phyloP scores from a whole-genome alignment of 73 alveolate genomes.

The Stentor roeselii region DNA sequence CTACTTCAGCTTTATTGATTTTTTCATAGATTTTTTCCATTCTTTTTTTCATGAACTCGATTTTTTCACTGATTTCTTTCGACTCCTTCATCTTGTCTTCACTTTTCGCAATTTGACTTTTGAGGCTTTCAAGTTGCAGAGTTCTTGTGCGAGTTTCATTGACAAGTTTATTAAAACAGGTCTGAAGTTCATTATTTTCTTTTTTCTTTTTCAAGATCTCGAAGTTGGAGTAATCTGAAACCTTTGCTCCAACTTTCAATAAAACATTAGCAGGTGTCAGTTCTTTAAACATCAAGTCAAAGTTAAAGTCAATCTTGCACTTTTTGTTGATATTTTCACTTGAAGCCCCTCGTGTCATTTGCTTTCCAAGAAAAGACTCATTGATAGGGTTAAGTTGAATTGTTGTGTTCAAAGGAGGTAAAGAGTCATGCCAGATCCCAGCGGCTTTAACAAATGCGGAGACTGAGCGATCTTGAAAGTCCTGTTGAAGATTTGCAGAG shows the following conservation, averaged over 20 bases:
- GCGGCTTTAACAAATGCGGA: slow-evolving; percentile 4
- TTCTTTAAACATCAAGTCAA: slow-evolving; percentile 19
- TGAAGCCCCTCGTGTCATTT: neutral
- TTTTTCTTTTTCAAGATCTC: slow-evolving; percentile 11
- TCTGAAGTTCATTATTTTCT: slow-evolving; percentile 20
- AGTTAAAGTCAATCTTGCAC: neutral
- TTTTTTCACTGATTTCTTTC: slow-evolving; percentile 33
- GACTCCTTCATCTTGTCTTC: slow-evolving; percentile 27
- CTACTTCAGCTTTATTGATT: slow-evolving; percentile 54
- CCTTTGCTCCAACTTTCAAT: slow-evolving; percentile 8
- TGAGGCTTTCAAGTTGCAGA: slow-evolving; percentile 1
- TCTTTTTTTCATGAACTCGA: slow-evolving; percentile 34
- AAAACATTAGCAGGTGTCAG: slow-evolving; percentile 12
- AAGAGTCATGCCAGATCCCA: slow-evolving; percentile 1
- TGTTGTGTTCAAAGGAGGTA: slow-evolving; percentile 4
- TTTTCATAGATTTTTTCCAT: slow-evolving; percentile 48
- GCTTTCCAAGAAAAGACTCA: neutral
- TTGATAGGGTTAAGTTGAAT: neutral
- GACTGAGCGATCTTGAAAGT: neutral
- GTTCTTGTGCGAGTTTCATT: neutral
- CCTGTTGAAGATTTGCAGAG: neutral
- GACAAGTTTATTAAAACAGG: neutral
- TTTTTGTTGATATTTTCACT: neutral
- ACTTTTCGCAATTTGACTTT: slow-evolving; percentile 22
- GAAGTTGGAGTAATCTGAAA: slow-evolving; percentile 9